Base-by-base conservation (phyloP, 192 early-diverging fungal genomes). In the Entomortierella beljakovae region DNA sequence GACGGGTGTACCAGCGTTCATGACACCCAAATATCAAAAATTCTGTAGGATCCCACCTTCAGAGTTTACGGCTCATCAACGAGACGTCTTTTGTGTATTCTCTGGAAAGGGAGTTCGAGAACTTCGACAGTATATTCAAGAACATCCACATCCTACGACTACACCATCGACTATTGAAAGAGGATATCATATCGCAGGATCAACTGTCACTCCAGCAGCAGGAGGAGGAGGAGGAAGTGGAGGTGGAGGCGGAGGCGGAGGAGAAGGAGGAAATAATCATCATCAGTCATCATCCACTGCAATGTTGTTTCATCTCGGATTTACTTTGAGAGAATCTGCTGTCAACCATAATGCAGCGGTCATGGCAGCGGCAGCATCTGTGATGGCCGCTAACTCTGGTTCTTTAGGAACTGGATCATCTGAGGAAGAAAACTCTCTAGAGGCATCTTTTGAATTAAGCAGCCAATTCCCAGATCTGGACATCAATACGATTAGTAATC, bases 1-100 rank as follows among this genome's bases (percentile, higher is more conserved):
- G 28, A 89, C 88, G 33, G 85, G 87, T 29, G 88, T 89, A 0
- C 85, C 69, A 4, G 80, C 83, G 0, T 89, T 89, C 71, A 70
- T 86, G 66, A 51, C 85, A 29, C 63, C 72, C 16, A 75, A 77
- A 32, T 68, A 88, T 29, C 85, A 88, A 69, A 70, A 67, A 16
- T 89, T 85, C 68, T 85, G 88, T 63, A 57, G 88, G 15, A 42
- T 69, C 8, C 82, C 88, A 3, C 88, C 88, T 28, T 86, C 82
- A 42, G 85, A 86, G 34, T 89, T 88, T 52, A 86, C 76, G 38
- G 67, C 53, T 9, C 85, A 88, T 63, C 88, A 89, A 57, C 77
- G 83, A 15, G 76, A 82, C 18, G 80, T 85, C 1, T 89, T 89
- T 75, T 89, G 88, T 79, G 88, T 89, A 2, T 89, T 85, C 59